Evolutionary conservation across 2,329 filamentous ascomycete species (phyloP).

Genomic region (Aspergillus proliferans): DNA sequence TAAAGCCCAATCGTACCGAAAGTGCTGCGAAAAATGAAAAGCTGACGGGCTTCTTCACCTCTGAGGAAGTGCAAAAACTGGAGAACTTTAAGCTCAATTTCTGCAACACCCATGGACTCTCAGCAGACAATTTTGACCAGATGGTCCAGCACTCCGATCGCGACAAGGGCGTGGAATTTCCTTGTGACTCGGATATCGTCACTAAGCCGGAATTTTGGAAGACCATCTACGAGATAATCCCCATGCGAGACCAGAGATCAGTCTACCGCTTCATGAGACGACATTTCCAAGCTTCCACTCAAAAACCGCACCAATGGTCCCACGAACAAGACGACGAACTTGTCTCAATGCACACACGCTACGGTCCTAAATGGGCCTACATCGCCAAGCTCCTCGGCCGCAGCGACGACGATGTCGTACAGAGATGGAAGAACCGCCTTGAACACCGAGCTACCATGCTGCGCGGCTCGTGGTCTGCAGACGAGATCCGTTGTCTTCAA

Average conservation of each 20-base stretch:
- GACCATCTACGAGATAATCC: slow-evolving; percentile 28
- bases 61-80: slow-evolving; percentile 24
- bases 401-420: slow-evolving; percentile 36
- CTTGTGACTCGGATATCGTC: slow-evolving; percentile 14
- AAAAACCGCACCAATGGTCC: slow-evolving; percentile 36
- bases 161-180: slow-evolving; percentile 16
- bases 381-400: slow-evolving; percentile 35
- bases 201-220: slow-evolving; percentile 32
- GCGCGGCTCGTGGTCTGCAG: slow-evolving; percentile 30
- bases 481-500: slow-evolving; percentile 26
- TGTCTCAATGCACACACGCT: slow-evolving; percentile 20
- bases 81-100: slow-evolving; percentile 30
- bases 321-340: slow-evolving; percentile 37
- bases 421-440: slow-evolving; percentile 39
- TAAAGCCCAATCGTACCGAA: not conserved
- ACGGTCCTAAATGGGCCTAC: slow-evolving; percentile 32
- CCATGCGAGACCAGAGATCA: slow-evolving; percentile 31
- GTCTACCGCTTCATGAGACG: slow-evolving; percentile 38
- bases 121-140: slow-evolving; percentile 19
- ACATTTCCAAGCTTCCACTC: slow-evolving; percentile 34
- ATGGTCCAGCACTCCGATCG: slow-evolving; percentile 31
- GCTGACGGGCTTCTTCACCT: slow-evolving; percentile 24
- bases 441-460: slow-evolving; percentile 31
- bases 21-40: slow-evolving; percentile 6
- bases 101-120: slow-evolving; percentile 23